Base-by-base conservation (phyloP, 2,329 filamentous ascomycete genomes). In the Fusarium camptoceras region DNA sequence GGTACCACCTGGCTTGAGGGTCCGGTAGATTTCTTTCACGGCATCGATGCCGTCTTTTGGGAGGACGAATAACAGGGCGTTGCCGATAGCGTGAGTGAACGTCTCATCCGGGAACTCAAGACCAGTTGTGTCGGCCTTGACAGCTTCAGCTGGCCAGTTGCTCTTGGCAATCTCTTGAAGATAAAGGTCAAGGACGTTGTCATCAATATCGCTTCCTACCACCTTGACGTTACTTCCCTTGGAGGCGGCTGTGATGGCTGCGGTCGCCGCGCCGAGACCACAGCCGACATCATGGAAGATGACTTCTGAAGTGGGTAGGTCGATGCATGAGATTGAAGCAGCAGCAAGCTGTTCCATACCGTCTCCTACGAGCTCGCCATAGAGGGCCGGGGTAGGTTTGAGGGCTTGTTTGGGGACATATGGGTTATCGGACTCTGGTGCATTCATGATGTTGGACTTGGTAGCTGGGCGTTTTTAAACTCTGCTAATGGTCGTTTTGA, bases 201-300 rank as follows among this genome's bases (percentile, higher is more conserved):
- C 20, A 1, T 60, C 10, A 1, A 68, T 46, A 5, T 68, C 66
- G 1, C 44, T 68, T 2, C 64, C 59, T 5, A 42, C 60, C 10
- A 68, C 49, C 3, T 5, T 5, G 3, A 50, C 1, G 0, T 49
- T 12, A 1, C 5, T 5, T 0, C 1, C 0, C 0, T 9, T 18
- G 2, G 27, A 15, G 1, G 15, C 16, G 2, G 11, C 9, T 1
- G 24, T 3, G 5, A 59, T 2, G 2, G 59, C 64, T 6, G 8
- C 28, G 1, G 64, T 68, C 1, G 59, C 64, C 4, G 64, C 65
- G 6, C 66, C 64, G 0, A 68, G 22, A 0, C 66, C 59, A 0
- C 66, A 68, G 0, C 64, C 66, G 0, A 68, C 15, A 12, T 68
- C 66, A 16, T 68, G 64, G 1, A 64, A 10, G 6, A 53, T 20